These are phyloP conservation scores for Tremella fuciformis DNA, from an alignment of 768 basidiomycete species.

Conservation along the genomic window DNA sequence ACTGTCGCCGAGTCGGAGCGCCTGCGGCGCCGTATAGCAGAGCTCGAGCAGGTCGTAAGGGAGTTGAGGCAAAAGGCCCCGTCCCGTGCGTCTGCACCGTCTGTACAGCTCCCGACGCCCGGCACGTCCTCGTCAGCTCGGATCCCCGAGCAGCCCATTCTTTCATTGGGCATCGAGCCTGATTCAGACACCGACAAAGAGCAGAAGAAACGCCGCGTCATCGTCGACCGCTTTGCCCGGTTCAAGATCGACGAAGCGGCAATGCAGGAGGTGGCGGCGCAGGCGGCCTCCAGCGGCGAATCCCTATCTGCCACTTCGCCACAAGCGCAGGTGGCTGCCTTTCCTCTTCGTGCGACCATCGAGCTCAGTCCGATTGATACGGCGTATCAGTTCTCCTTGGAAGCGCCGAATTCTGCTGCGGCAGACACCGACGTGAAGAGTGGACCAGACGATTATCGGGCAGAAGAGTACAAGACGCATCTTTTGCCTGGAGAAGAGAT, in stretches of 20 bases:
- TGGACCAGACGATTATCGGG: conserved; percentile 15
- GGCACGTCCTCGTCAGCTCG: too few relatives aligned
- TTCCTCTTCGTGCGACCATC: neutral
- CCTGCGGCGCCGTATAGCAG: conserved; percentile 80
- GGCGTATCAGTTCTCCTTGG: neutral
- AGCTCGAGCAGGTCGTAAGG: conserved; percentile 85
- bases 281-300: conserved; percentile 14
- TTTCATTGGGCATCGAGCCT: neutral
- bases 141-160: too few relatives aligned
- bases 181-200: conserved; percentile 5
- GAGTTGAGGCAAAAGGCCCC: conserved; percentile 61
- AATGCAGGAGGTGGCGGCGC: conserved; percentile 35
- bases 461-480: conserved; percentile 34
- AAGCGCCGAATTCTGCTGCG: neutral
- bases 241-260: conserved; percentile 48
- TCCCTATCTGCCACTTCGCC: neutral
- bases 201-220: conserved; percentile 28
- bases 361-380: too few relatives aligned
- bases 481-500: conserved; percentile 43
- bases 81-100: conserved; percentile 12
- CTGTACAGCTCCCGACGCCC: neutral
- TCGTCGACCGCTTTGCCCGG: conserved; percentile 44
- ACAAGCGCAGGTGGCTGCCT: neutral
- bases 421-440: neutral
- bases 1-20: conserved; percentile 81